Percentiles rank a stretch among this genome's conserved stretches.
Conservation (phyloP, 345 rosid genomes). For the Draba incana region DNA sequence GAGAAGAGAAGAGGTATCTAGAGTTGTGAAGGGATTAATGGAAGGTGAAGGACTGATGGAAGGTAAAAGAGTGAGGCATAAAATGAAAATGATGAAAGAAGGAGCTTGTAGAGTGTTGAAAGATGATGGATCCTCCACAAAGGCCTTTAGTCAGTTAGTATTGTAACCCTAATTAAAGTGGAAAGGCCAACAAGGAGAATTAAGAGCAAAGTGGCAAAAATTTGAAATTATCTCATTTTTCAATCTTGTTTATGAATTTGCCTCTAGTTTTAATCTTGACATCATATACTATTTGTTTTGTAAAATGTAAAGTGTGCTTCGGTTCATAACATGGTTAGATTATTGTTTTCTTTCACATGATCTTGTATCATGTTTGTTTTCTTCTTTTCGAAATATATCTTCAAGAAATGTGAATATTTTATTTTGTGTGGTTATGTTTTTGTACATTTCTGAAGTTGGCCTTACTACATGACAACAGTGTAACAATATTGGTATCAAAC, state of each 20-base stretch:
- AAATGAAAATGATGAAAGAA: conserved; percentile 63
- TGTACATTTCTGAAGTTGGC: conserved; percentile 14
- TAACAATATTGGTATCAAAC: conserved; percentile 1
- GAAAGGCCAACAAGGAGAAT: conserved; percentile 40
- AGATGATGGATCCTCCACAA: conserved; percentile 58
- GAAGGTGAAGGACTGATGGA: conserved; percentile 54
- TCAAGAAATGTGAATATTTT: no score
- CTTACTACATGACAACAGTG: background rate
- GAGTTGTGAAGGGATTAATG: conserved; percentile 40
- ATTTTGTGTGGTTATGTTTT: no score
- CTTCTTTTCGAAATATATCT: no score
- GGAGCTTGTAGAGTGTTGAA: conserved; percentile 48
- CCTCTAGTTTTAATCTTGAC: no score
- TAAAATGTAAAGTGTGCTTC: no score
- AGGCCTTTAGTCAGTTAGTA: conserved; percentile 42
- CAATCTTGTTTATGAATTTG: no score
- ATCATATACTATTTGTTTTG: no score
- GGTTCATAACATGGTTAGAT: no score
- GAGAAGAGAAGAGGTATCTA: conserved; percentile 56
- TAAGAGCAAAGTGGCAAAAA: conserved; percentile 30
- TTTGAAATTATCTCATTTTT: no score
- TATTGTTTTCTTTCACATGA: no score
- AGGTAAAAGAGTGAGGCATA: conserved; percentile 61
- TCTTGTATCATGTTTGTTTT: no score
- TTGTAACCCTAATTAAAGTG: conserved; percentile 53